phyloP scores from a whole-genome alignment of 225 moss, liverwort and hornwort genomes.

The Antitrichia curtipendula region DNA sequence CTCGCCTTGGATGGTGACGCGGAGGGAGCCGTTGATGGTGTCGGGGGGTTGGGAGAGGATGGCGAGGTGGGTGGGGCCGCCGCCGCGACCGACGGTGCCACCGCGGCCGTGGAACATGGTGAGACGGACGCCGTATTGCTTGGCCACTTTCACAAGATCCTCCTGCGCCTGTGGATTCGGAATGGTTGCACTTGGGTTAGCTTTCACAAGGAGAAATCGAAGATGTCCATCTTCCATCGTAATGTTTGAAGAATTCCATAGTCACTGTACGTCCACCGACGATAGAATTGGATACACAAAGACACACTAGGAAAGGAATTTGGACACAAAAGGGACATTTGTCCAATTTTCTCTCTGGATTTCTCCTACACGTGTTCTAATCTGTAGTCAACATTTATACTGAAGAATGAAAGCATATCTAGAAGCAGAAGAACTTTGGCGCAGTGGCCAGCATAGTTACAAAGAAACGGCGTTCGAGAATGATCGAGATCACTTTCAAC shows the following conservation, averaged over 20 bases:
- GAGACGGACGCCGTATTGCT: constrained; percentile 62
- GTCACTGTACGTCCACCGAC: background rate
- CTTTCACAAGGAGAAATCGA: background rate
- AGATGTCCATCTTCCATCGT: no score
- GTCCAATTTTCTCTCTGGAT: background rate
- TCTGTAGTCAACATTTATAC: background rate
- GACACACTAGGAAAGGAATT: background rate
- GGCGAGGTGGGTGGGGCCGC: constrained; percentile 90
- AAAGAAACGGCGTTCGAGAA: background rate
- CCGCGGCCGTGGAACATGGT: constrained; percentile 97
- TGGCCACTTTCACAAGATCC: constrained; percentile 89
- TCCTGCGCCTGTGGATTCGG: constrained; percentile 40
- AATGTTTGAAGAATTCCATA: background rate
- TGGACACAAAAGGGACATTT: background rate
- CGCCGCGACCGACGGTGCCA: constrained; percentile 92
- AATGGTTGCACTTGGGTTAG: background rate
- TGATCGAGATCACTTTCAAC: background rate
- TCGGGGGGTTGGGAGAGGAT: constrained; percentile 94
- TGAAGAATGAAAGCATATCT: background rate
- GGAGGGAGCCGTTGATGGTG: constrained; percentile 90
- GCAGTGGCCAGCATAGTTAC: background rate
- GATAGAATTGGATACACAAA: background rate
- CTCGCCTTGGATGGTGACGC: constrained; percentile 91
- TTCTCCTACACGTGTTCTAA: background rate
- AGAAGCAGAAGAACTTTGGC: background rate